phyloP scores from a whole-genome alignment of 192 early-diverging fungal genomes.

The Chytriomyces sp. region DNA sequence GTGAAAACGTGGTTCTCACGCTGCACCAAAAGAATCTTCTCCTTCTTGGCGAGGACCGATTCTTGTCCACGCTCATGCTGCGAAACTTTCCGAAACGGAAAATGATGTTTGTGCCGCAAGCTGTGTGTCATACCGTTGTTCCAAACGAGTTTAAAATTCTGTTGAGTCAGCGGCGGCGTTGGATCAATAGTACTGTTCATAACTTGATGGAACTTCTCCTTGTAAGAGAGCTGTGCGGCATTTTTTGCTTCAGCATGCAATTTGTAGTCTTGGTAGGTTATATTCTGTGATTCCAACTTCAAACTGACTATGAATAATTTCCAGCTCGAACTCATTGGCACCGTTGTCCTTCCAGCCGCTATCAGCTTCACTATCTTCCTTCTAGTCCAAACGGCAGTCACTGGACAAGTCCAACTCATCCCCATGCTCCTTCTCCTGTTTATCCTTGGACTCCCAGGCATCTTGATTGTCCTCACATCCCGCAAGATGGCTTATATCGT shows the following conservation, averaged over 20 bases:
- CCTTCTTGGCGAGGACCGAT: constrained; percentile 93
- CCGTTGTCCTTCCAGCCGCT: constrained; percentile 89
- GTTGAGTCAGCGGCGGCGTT: constrained; percentile 87
- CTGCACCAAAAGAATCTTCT: constrained; percentile 94
- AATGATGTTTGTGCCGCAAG: constrained; percentile 93
- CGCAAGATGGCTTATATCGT: constrained; percentile 82
- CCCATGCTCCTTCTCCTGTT: constrained; percentile 79
- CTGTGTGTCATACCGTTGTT: constrained; percentile 90
- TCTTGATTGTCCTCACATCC: constrained; percentile 89
- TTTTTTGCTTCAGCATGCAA: constrained; percentile 96
- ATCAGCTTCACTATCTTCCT: constrained; percentile 45
- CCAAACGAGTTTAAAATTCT: constrained; percentile 84
- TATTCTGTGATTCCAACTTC: neutral
- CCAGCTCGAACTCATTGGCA: constrained; percentile 85
- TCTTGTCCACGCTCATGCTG: constrained; percentile 95
- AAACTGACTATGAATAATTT: neutral
- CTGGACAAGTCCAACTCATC: constrained; percentile 41
- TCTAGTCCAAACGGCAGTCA: constrained; percentile 29
- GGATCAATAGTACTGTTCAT: constrained; percentile 98
- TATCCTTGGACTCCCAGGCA: constrained; percentile 85
- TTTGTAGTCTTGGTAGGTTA: constrained; percentile 41
- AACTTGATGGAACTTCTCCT: constrained; percentile 89
- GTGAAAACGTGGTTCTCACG: constrained; percentile 58
- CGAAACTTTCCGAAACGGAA: constrained; percentile 92
- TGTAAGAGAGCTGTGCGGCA: constrained; percentile 90